A percentile compares a stretch with the other conserved stretches of the same genome.
Evolutionary conservation across 306 rosid genomes (phyloP).

Genomic region (Ochetophila trinervis): DNA sequence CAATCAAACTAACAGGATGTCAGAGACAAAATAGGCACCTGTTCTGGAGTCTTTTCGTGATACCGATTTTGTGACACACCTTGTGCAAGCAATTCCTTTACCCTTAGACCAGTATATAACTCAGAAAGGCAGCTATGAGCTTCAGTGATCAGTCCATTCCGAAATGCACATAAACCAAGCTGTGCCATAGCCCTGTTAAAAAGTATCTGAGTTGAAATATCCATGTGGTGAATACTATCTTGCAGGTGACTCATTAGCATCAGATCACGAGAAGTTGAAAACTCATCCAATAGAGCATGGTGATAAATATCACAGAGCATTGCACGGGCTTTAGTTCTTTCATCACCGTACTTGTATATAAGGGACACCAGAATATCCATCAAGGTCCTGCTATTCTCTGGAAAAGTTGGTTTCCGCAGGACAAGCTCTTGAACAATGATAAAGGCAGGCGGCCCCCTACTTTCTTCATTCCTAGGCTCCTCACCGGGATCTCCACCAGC

Average conservation of each 20-base stretch:
- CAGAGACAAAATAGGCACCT: constrained; percentile 42
- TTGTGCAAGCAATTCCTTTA: constrained; percentile 94
- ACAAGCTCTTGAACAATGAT: constrained; percentile 74
- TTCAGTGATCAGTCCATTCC: constrained; percentile 70
- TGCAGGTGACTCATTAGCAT: constrained; percentile 97
- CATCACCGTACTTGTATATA: constrained; percentile 83
- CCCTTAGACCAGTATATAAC: constrained; percentile 97
- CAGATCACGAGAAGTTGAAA: constrained; percentile 78
- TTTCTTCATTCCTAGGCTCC: constrained; percentile 57
- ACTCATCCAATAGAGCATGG: constrained; percentile 85
- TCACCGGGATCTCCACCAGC: constrained; percentile 37
- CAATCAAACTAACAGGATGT: neutral
- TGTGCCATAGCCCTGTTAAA: constrained; percentile 95
- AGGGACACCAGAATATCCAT: constrained; percentile 81
- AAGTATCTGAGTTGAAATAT: constrained; percentile 90
- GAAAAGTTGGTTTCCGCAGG: constrained; percentile 79
- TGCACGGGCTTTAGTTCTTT: constrained; percentile 91
- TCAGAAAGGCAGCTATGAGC: constrained; percentile 91
- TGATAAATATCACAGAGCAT: constrained; percentile 99
- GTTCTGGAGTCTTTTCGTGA: constrained; percentile 98
- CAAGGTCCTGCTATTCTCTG: constrained; percentile 70
- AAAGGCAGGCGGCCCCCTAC: constrained; percentile 71
- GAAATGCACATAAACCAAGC: constrained; percentile 89
- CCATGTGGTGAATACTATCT: constrained; percentile 84
- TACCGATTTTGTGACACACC: constrained; percentile 91